These are phyloP conservation scores for Teunomyces barrocoloradensis DNA, from an alignment of 805 yeast species.

Conservation along the genomic window DNA sequence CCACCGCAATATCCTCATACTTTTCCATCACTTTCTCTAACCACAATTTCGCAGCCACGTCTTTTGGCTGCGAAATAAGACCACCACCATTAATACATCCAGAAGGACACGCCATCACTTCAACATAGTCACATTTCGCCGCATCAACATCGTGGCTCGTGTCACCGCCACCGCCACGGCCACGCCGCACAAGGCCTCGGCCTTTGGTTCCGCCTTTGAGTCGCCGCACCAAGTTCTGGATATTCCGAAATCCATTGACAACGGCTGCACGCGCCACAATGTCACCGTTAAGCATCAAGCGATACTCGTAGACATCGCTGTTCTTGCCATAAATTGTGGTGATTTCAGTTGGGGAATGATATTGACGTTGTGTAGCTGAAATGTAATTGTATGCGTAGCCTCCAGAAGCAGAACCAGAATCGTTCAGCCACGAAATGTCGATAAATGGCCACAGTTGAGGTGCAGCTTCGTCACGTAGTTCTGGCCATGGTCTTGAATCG, in stretches of 20 bases:
- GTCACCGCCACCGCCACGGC: constrained; percentile 6
- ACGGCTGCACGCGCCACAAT: constrained; percentile 54
- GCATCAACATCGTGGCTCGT: constrained; percentile 46
- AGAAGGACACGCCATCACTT: constrained; percentile 97
- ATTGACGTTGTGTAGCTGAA: constrained; percentile 29
- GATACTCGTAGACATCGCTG: constrained; percentile 69
- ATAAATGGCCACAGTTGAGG: constrained; percentile 65
- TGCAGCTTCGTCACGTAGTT: constrained; percentile 34
- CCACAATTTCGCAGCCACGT: constrained; percentile 44
- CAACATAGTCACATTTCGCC: constrained; percentile 72
- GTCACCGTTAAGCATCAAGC: constrained; percentile 43
- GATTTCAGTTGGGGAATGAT: constrained; percentile 23
- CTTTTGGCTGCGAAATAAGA: constrained; percentile 56
- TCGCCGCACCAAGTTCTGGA: constrained; percentile 88
- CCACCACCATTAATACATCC: constrained; percentile 99
- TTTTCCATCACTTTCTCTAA: constrained; percentile 30
- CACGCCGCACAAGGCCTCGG: background rate
- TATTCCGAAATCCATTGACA: constrained; percentile 90
- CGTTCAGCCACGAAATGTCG: constrained; percentile 64
- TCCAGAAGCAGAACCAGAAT: constrained; percentile 82
- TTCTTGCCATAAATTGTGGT: constrained; percentile 63
- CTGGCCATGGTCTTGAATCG: constrained; percentile 4
- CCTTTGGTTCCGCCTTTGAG: constrained; percentile 44
- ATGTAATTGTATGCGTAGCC: constrained; percentile 81
- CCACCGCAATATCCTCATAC: constrained; percentile 32